These are phyloP conservation scores for Sideroxylon spinosum DNA, from an alignment of 179 eudicot genomes.

Conservation along the genomic window DNA sequence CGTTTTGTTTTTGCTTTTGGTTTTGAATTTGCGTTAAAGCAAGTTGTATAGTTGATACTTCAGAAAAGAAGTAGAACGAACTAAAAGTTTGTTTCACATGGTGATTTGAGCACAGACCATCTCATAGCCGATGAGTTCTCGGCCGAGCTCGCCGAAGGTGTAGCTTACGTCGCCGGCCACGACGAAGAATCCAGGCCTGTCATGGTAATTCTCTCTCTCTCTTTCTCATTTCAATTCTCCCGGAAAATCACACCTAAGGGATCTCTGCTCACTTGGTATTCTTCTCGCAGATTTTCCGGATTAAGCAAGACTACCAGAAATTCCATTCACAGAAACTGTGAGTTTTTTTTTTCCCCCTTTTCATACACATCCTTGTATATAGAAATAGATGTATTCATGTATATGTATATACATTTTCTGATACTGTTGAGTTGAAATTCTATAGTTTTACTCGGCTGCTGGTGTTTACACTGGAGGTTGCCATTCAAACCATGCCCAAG, in stretches of 20 bases:
- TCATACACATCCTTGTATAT: too few species aligned
- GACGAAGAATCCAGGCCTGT: conserved; percentile 82
- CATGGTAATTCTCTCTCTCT: conserved; percentile 35
- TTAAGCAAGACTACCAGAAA: conserved; percentile 93
- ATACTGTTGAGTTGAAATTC: background rate
- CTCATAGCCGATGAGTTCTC: conserved; percentile 93
- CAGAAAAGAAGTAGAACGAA: background rate
- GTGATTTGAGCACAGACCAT: conserved; percentile 35
- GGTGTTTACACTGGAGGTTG: conserved; percentile 91
- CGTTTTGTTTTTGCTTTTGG: background rate
- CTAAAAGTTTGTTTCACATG: background rate
- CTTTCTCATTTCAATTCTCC: background rate
- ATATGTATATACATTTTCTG: background rate
- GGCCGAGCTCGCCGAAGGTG: conserved; percentile 84
- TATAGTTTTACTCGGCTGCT: conserved; percentile 70
- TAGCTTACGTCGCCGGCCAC: conserved; percentile 89
- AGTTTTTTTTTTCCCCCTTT: too few species aligned
- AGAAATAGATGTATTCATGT: background rate
- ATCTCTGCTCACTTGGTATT: background rate
- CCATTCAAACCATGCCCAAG: conserved; percentile 83
- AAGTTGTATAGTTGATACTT: conserved; percentile 5
- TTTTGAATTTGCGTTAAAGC: conserved; percentile 23
- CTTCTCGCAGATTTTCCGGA: conserved; percentile 64
- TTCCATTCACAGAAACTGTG: conserved; percentile 85
- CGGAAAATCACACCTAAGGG: background rate